Base-by-base conservation (phyloP, 495 filamentous ascomycete genomes). In the Elaphomyces granulatus region DNA sequence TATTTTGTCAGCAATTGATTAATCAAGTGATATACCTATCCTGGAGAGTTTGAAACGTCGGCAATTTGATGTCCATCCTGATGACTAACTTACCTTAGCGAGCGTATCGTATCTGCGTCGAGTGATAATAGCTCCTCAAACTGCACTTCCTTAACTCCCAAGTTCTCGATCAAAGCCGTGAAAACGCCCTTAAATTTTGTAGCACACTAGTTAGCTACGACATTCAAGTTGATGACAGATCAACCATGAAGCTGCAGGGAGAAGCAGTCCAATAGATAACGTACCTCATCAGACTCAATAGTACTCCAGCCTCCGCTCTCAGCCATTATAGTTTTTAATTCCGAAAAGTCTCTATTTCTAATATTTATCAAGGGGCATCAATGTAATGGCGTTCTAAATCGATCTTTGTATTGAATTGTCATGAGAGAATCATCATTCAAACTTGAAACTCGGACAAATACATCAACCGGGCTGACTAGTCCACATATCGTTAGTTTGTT, bases 91-190 rank as follows among this genome's bases (percentile, higher is more conserved):
- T 59, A 68, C 70, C 62, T 68, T 39, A 87, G 68, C 42, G 82
- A 73, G 10, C 74, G 76, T 36, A 99, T 80, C 36, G 69, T 74
- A 40, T 83, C 76, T 8, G 86, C 68, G 57, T 96, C 92, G 38
- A 99, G 72, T 1, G 83, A 78, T 30, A 95, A 76, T 43, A 99
- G 77, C 61, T 99, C 90, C 62, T 96, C 92, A 60, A 95, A 96
- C 60, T 99, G 90, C 4, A 95, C 83, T 53, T 85, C 77, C 53
- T 84, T 79, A 23, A 87, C 87, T 26, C 92, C 90, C 32, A 99
- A 80, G 46, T 83, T 85, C 49, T 94, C 82, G 49, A 86, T 60
- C 34, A 99, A 74, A 53, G 83, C 92, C 42, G 92, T 99, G 64
- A 99, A 99, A 48, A 99, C 85, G 52, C 90, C 90, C 88, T 94